Percentiles rank a stretch among this genome's conserved stretches.
These are phyloP conservation scores for Sphagnum fallax DNA, from an alignment of 228 moss, liverwort and hornwort genomes.

Conservation along the genomic window DNA sequence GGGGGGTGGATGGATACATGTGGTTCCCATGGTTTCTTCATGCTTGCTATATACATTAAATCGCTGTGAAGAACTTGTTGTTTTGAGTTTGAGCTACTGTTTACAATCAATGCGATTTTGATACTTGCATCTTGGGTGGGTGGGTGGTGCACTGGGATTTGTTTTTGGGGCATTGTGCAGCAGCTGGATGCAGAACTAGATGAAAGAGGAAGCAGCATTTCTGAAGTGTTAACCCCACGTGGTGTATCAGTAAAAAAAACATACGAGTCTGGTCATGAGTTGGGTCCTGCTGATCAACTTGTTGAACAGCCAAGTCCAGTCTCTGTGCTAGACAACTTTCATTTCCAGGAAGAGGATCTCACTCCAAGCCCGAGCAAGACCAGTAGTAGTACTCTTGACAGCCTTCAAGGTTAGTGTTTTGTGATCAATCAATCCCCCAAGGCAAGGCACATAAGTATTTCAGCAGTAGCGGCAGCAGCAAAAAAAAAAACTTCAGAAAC, in stretches of 20 bases:
- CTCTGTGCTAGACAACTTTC: slow-evolving; percentile 78
- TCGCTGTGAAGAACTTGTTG: too few relatives aligned
- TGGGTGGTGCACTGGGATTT: too few relatives aligned
- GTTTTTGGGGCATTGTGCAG: too few relatives aligned
- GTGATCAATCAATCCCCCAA: too few relatives aligned
- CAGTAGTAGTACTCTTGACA: slow-evolving; percentile 35
- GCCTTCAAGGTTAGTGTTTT: slow-evolving; percentile 52
- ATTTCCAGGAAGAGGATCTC: slow-evolving; percentile 67
- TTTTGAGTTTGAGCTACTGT: too few relatives aligned
- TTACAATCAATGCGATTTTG: too few relatives aligned
- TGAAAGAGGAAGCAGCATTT: neutral
- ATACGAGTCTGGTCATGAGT: slow-evolving; percentile 39
- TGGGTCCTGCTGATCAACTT: slow-evolving; percentile 34
- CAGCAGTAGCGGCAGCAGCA: neutral
- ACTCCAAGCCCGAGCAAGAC: slow-evolving; percentile 57
- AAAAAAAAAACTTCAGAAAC: neutral
- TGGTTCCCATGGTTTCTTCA: too few relatives aligned
- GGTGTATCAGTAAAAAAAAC: slow-evolving; percentile 63
- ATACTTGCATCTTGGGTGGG: too few relatives aligned
- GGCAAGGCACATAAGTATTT: too few relatives aligned
- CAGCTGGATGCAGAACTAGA: too few relatives aligned
- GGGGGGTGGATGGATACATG: too few relatives aligned
- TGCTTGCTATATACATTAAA: too few relatives aligned
- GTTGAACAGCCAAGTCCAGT: slow-evolving; percentile 81
- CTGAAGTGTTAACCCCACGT: slow-evolving; percentile 55